Base-by-base conservation (phyloP, 306 rosid genomes). In the Parietaria judaica region DNA sequence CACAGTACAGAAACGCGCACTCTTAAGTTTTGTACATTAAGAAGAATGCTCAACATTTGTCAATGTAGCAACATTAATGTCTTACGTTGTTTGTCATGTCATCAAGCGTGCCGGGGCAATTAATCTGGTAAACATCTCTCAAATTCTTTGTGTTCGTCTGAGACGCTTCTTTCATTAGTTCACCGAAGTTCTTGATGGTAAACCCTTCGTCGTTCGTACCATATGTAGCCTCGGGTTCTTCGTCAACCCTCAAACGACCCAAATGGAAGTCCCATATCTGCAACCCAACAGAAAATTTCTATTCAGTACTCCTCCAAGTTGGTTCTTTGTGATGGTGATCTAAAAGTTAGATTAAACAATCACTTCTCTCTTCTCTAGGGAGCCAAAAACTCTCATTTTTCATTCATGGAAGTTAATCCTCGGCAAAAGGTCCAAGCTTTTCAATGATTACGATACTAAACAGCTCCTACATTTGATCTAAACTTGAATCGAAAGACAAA, bases 231-330 rank as follows among this genome's bases (percentile, higher is more conserved):
- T 79, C 82, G 4, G 81, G 47, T 60, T 79, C 86, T 63, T 79
- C 76, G 10, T 62, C 73, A 43, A 43, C 77, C 75, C 85, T 75
- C 38, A 36, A 65, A 56, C 51, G 70, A 57, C 88, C 92, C 60
- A 73, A 72, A 63, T 72, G 53, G 38, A 85, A 85, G 71, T 85
- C 92, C 92, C 92, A 85, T 58, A 85, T 79, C 92, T 85, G 76
- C 68, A 58, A 60, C 46, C 62, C 51, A 70, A 54, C 11, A 71
- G 56, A 36, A 57, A 66, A 23, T 54, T 56, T 66, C 68, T 9
- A n/a, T 48, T 65, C 63, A 12, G n/a, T 52, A 7, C 12, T 50
- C 5, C 6, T 50, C n/a, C 6, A 12, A n/a, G n/a, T n/a, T n/a
- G n/a, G n/a, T n/a, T n/a, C n/a, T n/a, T n/a, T n/a, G n/a, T n/a